These are phyloP conservation scores for Fomes fomentarius DNA, from an alignment of 1,284 basidiomycete species.

Conservation along the genomic window DNA sequence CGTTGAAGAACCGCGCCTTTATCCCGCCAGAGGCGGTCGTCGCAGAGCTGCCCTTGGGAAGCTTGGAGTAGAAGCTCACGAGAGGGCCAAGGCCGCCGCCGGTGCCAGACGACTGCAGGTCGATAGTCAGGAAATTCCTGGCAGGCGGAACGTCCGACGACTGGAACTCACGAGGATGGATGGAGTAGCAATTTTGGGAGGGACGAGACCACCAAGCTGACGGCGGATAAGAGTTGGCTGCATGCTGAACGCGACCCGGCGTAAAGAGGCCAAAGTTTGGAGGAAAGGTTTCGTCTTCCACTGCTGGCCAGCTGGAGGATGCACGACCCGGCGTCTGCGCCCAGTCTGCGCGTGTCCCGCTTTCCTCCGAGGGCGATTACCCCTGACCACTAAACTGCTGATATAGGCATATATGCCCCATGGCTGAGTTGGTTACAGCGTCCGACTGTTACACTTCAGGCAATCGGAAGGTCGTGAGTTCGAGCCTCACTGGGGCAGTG, in stretches of 20 bases:
- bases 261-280: conserved; percentile 21
- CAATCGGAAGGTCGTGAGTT: conserved; percentile 77
- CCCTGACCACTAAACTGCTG: no score
- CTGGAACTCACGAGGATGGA: conserved; percentile 75
- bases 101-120: conserved; percentile 50
- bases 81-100: conserved; percentile 82
- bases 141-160: neutral
- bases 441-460: conserved; percentile 75
- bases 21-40: conserved; percentile 65
- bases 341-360: conserved; percentile 16
- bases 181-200: conserved; percentile 94
- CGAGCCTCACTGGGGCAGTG: conserved; percentile 76
- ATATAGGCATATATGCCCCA: no score
- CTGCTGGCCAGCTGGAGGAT: conserved; percentile 1
- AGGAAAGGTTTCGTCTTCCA: conserved; percentile 10
- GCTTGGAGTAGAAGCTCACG: conserved; percentile 93
- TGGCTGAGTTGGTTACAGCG: conserved; percentile 82
- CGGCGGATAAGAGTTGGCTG: conserved; percentile 83
- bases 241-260: conserved; percentile 53
- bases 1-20: conserved; percentile 81
- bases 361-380: conserved; percentile 17
- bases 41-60: conserved; percentile 82
- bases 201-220: conserved; percentile 82
- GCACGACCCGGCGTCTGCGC: no score
- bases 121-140: neutral